phyloP scores from a whole-genome alignment of 2,329 filamentous ascomycete genomes.

The Penicillium sp. region DNA sequence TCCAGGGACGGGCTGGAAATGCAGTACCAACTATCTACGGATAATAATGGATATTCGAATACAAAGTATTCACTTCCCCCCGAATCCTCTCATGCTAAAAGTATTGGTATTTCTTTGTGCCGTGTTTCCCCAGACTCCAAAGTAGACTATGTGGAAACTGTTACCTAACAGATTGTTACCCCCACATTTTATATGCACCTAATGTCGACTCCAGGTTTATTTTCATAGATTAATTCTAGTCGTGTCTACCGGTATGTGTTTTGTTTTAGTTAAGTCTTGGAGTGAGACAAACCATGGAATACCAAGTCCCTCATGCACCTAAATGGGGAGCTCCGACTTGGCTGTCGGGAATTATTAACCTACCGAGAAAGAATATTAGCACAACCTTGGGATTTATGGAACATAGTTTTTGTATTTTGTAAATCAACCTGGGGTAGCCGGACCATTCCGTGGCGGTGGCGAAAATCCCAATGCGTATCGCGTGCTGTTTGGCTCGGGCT shows the following conservation, averaged over 20 bases:
- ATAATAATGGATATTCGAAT: background rate
- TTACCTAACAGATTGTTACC: constrained; percentile 32
- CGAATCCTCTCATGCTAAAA: background rate
- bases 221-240: background rate
- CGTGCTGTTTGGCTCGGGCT: background rate
- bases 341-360: background rate
- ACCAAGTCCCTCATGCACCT: background rate
- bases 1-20: background rate
- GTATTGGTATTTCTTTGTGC: background rate
- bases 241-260: background rate
- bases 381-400: too few species aligned
- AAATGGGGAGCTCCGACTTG: constrained; percentile 6
- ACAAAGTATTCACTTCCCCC: background rate
- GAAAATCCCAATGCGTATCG: background rate
- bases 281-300: constrained; percentile 1
- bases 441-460: background rate
- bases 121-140: constrained; percentile 10
- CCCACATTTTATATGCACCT: constrained; percentile 27
- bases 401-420: too few species aligned
- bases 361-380: background rate
- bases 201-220: background rate
- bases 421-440: background rate
- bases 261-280: background rate
- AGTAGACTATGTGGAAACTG: constrained; percentile 27
- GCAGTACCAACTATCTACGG: background rate